Evolutionary conservation across 192 early-diverging fungal species (phyloP).

Genomic region (Mortierella alpina): DNA sequence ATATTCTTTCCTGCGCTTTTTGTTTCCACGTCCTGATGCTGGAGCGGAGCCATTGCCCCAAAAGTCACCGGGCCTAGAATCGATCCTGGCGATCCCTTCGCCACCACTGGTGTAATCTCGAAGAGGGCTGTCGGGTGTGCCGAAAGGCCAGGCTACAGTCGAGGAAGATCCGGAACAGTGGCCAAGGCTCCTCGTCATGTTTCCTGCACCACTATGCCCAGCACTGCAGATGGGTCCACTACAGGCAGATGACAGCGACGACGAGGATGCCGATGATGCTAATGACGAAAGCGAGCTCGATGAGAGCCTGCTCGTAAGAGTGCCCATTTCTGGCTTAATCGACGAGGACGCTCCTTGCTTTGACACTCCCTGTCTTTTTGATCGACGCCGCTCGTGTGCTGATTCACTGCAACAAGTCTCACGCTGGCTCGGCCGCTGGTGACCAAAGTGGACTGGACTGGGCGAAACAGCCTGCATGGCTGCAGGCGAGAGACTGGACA

Average conservation of each 20-base stretch:
- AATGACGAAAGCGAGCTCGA: slow-evolving; percentile 10
- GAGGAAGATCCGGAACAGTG: background rate
- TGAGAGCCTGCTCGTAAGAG: slow-evolving; percentile 12
- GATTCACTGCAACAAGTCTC: background rate
- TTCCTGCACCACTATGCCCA: background rate
- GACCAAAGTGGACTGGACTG: slow-evolving; percentile 25
- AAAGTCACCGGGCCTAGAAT: background rate
- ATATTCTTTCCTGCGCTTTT: slow-evolving; percentile 31
- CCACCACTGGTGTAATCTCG: slow-evolving; percentile 8
- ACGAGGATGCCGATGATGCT: slow-evolving; percentile 13
- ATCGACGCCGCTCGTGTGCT: background rate
- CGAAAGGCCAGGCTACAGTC: slow-evolving; percentile 12
- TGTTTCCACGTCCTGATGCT: slow-evolving; percentile 6
- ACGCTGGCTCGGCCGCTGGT: background rate
- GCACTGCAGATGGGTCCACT: background rate
- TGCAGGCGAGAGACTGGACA: slow-evolving; percentile 2
- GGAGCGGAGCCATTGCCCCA: background rate
- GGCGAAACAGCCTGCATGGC: slow-evolving; percentile 41
- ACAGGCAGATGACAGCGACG: slow-evolving; percentile 8
- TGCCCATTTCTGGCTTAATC: background rate
- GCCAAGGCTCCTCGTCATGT: slow-evolving; percentile 11
- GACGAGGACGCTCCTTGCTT: slow-evolving; percentile 3
- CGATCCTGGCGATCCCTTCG: slow-evolving; percentile 5
- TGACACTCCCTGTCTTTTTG: background rate
- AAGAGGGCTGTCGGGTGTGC: slow-evolving; percentile 15